phyloP scores from a whole-genome alignment of 768 basidiomycete genomes.

The Termitomyces sp. region DNA sequence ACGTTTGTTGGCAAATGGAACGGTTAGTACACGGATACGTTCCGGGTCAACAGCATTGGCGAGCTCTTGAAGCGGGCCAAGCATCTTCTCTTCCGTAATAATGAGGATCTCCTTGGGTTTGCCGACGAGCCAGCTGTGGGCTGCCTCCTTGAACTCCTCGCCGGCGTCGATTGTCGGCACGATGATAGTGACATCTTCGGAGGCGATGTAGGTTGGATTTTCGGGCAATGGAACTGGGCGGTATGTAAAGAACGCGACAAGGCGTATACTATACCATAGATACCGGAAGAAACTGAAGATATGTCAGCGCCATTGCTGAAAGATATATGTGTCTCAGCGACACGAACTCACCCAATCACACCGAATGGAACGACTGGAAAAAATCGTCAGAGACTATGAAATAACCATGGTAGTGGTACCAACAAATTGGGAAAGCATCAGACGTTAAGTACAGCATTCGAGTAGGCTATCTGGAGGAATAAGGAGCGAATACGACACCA shows the following conservation, averaged over 20 bases:
- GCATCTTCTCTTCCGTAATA: slow-evolving; percentile 85
- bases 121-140: slow-evolving; percentile 87
- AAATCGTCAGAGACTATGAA: slow-evolving; percentile 12
- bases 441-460: slow-evolving; percentile 86
- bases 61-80: slow-evolving; percentile 81
- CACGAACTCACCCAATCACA: slow-evolving; percentile 64
- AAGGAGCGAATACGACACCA: slow-evolving; percentile 38
- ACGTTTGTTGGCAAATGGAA: slow-evolving; percentile 91
- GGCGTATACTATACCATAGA: slow-evolving; percentile 86
- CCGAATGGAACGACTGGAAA: slow-evolving; percentile 80
- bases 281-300: slow-evolving; percentile 81
- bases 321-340: neutral
- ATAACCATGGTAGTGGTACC: slow-evolving; percentile 27
- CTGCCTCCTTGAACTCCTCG: slow-evolving; percentile 92
- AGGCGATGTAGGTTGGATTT: slow-evolving; percentile 85
- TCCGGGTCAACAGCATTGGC: slow-evolving; percentile 83
- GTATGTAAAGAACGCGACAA: slow-evolving; percentile 75
- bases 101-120: slow-evolving; percentile 78
- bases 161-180: slow-evolving; percentile 96
- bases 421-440: slow-evolving; percentile 88
- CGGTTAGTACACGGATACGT: slow-evolving; percentile 81
- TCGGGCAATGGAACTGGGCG: slow-evolving; percentile 86
- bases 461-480: slow-evolving; percentile 18
- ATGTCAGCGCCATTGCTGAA: slow-evolving; percentile 11
- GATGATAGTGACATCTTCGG: slow-evolving; percentile 94